A percentile compares a stretch with the other conserved stretches of the same genome.
These are phyloP conservation scores for Clarireedia hainanense DNA, from an alignment of 2,329 filamentous ascomycete genomes.

Conservation along the genomic window DNA sequence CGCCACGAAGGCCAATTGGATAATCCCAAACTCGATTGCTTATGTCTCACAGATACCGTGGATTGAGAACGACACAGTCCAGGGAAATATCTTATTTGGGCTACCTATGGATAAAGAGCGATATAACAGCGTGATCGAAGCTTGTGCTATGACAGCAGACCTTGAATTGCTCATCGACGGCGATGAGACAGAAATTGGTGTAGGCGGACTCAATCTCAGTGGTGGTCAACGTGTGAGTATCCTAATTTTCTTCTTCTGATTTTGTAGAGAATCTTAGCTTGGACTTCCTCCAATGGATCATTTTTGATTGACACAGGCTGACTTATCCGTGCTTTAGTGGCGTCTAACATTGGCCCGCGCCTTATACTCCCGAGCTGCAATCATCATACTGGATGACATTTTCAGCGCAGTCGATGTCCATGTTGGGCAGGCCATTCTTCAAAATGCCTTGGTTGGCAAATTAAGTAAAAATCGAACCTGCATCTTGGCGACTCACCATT, in stretches of 20 bases:
- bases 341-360: constrained; percentile 70
- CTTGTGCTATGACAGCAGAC: constrained; percentile 67
- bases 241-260: too few species aligned
- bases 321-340: constrained; percentile 40
- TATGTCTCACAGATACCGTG: constrained; percentile 74
- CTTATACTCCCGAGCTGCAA: constrained; percentile 67
- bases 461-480: constrained; percentile 61
- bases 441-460: constrained; percentile 63
- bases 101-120: constrained; percentile 57
- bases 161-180: constrained; percentile 66
- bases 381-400: constrained; percentile 74
- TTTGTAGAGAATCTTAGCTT: too few species aligned
- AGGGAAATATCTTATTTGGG: constrained; percentile 70
- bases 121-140: constrained; percentile 60
- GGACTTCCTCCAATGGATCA: too few species aligned
- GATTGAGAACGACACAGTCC: constrained; percentile 74
- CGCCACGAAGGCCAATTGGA: constrained; percentile 55
- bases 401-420: constrained; percentile 73
- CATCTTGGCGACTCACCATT: constrained; percentile 73
- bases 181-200: constrained; percentile 70
- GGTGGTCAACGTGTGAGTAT: constrained; percentile 54
- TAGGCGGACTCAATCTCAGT: constrained; percentile 74
- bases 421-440: constrained; percentile 69
- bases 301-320: constrained; percentile 29
- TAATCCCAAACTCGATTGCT: constrained; percentile 57